phyloP scores from a whole-genome alignment of 164 flowering plant genomes.

The Cinnamomum chago region DNA sequence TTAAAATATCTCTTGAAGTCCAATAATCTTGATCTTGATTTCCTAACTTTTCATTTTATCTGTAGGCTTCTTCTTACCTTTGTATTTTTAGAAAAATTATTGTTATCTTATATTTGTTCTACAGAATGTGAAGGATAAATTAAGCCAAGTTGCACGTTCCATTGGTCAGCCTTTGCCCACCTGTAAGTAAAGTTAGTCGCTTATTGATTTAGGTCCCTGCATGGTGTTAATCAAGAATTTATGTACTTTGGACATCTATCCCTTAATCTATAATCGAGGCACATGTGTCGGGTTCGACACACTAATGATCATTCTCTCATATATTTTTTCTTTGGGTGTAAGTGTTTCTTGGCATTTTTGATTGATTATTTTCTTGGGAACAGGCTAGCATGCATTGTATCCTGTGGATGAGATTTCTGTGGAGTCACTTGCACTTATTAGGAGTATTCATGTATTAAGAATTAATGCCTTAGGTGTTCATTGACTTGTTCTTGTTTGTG shows the following conservation, averaged over 20 bases:
- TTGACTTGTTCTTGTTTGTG: too few species aligned
- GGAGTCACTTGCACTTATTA: too few species aligned
- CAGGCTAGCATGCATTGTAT: too few species aligned
- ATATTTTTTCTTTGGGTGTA: background rate
- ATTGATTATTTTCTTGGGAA: background rate
- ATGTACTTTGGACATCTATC: background rate
- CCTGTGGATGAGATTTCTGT: too few species aligned
- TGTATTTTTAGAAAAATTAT: background rate
- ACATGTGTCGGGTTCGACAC: background rate
- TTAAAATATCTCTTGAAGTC: too few species aligned
- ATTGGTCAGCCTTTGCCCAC: conserved; percentile 32
- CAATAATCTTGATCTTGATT: background rate
- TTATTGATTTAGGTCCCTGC: background rate
- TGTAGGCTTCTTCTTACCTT: background rate
- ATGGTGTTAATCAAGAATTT: background rate
- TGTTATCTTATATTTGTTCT: conserved; percentile 2
- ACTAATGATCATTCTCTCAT: background rate
- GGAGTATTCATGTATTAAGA: too few species aligned
- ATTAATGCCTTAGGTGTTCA: too few species aligned
- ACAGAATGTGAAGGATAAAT: conserved; percentile 69
- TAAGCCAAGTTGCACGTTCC: conserved; percentile 73
- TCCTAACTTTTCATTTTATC: background rate
- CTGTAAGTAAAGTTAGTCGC: conserved; percentile 31
- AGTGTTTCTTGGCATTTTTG: background rate
- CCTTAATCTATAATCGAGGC: background rate